These are phyloP conservation scores for Beauveria varroae DNA, from an alignment of 2,329 filamentous ascomycete genomes.

Conservation along the genomic window DNA sequence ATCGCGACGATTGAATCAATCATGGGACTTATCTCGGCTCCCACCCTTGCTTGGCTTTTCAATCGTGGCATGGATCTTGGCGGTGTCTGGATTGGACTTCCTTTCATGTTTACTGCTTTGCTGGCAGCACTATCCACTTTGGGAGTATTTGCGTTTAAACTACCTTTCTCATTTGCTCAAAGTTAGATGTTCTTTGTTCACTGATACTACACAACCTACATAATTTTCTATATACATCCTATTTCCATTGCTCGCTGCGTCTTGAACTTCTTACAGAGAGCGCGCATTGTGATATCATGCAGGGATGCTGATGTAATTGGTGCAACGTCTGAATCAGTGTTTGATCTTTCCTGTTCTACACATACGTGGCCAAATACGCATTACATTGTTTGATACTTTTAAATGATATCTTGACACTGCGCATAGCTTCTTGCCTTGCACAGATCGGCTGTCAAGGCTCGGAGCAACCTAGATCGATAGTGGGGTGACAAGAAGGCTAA, in stretches of 20 bases:
- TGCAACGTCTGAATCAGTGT: too few species aligned
- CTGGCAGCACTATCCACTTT: conserved; percentile 23
- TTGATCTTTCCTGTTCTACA: too few species aligned
- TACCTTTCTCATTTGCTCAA: conserved; percentile 15
- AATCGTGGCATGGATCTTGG: conserved; percentile 37
- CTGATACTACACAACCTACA: not conserved
- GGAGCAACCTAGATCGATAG: not conserved
- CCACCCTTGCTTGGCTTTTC: conserved; percentile 39
- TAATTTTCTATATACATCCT: not conserved
- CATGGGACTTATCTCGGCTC: conserved; percentile 39
- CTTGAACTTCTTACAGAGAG: too few species aligned
- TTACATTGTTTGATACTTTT: too few species aligned
- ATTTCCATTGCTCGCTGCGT: too few species aligned
- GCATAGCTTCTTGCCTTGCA: too few species aligned
- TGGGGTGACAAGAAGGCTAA: not conserved
- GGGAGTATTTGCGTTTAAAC: conserved; percentile 23
- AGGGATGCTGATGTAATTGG: too few species aligned
- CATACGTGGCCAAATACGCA: too few species aligned
- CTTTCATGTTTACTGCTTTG: conserved; percentile 33
- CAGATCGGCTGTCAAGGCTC: too few species aligned
- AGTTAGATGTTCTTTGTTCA: not conserved
- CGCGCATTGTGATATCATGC: too few species aligned
- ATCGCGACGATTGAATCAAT: conserved; percentile 42
- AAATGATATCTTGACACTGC: too few species aligned
- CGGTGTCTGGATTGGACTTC: conserved; percentile 41